Evolutionary conservation across 1,139 yeast species (phyloP).

Genomic region (Sugiyamaella xylanicola): DNA sequence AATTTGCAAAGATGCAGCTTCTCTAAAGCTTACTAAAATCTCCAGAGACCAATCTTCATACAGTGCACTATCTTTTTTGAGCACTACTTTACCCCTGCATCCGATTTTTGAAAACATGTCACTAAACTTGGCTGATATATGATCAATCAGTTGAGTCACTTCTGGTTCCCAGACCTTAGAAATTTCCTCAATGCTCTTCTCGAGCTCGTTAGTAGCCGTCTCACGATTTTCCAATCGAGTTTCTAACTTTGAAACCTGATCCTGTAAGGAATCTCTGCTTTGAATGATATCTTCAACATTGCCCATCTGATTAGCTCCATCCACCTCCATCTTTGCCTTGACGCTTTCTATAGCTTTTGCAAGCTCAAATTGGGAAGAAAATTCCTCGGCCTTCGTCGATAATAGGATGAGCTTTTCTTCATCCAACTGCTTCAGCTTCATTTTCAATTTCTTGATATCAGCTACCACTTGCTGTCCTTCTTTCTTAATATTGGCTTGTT

Average conservation of each 20-base stretch:
- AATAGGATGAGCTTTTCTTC: slow-evolving; percentile 2
- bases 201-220: slow-evolving; percentile 12
- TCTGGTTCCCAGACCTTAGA: slow-evolving; percentile 58
- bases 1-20: slow-evolving; percentile 61
- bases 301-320: slow-evolving; percentile 12
- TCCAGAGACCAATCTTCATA: slow-evolving; percentile 82
- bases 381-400: slow-evolving; percentile 10
- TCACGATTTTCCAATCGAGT: slow-evolving; percentile 9
- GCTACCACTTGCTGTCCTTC: slow-evolving; percentile 19
- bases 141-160: slow-evolving; percentile 51
- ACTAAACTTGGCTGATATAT: slow-evolving; percentile 65
- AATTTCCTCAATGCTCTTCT: slow-evolving; percentile 35
- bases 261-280: slow-evolving; percentile 15
- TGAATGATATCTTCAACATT: slow-evolving; percentile 15
- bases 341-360: slow-evolving; percentile 22
- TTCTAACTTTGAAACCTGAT: slow-evolving; percentile 22
- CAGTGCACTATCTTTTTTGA: slow-evolving; percentile 48
- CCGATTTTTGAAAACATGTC: slow-evolving; percentile 72
- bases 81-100: slow-evolving; percentile 76
- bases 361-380: slow-evolving; percentile 9
- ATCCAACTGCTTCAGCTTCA: background rate
- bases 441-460: slow-evolving; percentile 13
- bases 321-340: slow-evolving; percentile 26
- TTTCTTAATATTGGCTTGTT: slow-evolving; percentile 20
- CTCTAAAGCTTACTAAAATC: slow-evolving; percentile 80